phyloP scores from a whole-genome alignment of 2,329 filamentous ascomycete species.

The Blumeria hordei region DNA sequence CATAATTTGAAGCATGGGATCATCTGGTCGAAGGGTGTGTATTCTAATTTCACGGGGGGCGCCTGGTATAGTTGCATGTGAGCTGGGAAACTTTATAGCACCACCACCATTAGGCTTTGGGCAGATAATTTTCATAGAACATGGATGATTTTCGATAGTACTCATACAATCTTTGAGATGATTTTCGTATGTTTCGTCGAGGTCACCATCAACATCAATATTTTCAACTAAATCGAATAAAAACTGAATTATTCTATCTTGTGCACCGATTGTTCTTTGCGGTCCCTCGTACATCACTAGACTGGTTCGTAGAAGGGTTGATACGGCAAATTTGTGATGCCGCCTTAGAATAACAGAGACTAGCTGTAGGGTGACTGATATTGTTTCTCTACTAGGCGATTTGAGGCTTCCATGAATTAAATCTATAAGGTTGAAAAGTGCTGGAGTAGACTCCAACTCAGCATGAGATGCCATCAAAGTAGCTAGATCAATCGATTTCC shows the following conservation, averaged over 20 bases:
- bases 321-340: constrained; percentile 68
- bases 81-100: constrained; percentile 26
- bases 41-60: constrained; percentile 34
- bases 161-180: constrained; percentile 48
- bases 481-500: constrained; percentile 73
- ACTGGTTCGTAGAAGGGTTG: constrained; percentile 48
- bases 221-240: constrained; percentile 43
- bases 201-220: constrained; percentile 42
- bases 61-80: constrained; percentile 31
- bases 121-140: constrained; percentile 43
- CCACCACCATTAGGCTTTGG: constrained; percentile 32
- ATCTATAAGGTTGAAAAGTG: constrained; percentile 83
- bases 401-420: constrained; percentile 65
- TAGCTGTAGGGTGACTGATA: constrained; percentile 69
- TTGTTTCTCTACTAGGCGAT: constrained; percentile 69
- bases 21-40: constrained; percentile 37
- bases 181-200: constrained; percentile 48
- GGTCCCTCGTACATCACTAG: constrained; percentile 26
- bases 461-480: constrained; percentile 54
- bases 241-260: constrained; percentile 51
- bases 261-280: constrained; percentile 44
- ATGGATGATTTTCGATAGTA: constrained; percentile 47
- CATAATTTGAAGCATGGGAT: constrained; percentile 38
- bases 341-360: constrained; percentile 66
- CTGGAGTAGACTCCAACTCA: constrained; percentile 50